Evolutionary conservation across 2,329 filamentous ascomycete genomes (phyloP).

Genomic region (Claviceps sp.): DNA sequence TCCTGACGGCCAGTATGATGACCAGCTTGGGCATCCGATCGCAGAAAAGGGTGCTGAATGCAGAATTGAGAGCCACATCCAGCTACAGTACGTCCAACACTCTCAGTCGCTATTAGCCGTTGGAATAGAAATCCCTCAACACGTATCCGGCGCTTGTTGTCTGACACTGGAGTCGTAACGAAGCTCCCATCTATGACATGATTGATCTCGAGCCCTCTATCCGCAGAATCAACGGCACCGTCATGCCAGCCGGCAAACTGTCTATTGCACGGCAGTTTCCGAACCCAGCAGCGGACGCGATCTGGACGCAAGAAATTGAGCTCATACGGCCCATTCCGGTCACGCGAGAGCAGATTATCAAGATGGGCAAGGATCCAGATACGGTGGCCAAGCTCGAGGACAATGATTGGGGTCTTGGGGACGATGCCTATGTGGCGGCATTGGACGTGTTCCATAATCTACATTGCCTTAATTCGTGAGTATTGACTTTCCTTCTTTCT

Average conservation of each 20-base stretch:
- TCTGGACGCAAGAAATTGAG: neutral
- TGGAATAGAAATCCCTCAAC: too few relatives aligned
- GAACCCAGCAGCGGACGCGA: neutral
- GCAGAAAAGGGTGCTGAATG: neutral
- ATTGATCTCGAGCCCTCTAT: constrained; percentile 1
- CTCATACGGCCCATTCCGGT: neutral
- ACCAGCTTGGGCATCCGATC: neutral
- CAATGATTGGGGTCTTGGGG: neutral
- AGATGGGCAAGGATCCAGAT: constrained; percentile 1
- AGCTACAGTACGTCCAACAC: neutral
- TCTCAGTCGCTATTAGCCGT: too few relatives aligned
- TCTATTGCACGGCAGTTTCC: neutral
- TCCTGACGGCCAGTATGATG: neutral
- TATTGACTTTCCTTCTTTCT: neutral
- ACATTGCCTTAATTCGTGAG: neutral
- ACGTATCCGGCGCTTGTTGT: too few relatives aligned
- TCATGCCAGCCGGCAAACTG: neutral
- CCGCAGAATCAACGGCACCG: neutral
- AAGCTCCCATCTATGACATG: constrained; percentile 1
- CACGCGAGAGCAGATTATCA: neutral
- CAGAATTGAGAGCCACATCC: neutral
- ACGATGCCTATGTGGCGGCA: neutral
- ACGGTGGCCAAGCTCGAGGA: constrained; percentile 2
- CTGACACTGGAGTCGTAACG: too few relatives aligned
- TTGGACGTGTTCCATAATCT: neutral